A percentile compares a stretch with the other conserved stretches of the same genome.
phyloP scores from a whole-genome alignment of 73 alveolate genomes.

The Paramecium sonneborni region DNA sequence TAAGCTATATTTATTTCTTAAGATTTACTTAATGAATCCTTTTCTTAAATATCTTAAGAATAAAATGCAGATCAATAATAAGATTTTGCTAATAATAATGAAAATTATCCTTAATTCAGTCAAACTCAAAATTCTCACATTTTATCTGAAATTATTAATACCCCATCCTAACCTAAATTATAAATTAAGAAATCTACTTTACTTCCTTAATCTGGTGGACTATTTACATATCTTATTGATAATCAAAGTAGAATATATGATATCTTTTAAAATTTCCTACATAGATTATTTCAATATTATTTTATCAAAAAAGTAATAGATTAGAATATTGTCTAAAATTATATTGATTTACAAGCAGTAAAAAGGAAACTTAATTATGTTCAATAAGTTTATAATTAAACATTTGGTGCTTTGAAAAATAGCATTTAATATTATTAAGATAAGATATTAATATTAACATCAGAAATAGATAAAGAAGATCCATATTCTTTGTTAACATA shows the following conservation, averaged over 20 bases:
- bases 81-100: not conserved
- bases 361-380: not conserved
- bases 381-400: not conserved
- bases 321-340: not conserved
- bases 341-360: not conserved
- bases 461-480: slow-evolving; percentile 29
- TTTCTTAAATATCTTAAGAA: slow-evolving; percentile 2
- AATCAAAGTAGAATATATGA: slow-evolving; percentile 9
- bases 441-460: not conserved
- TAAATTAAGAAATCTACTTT: not conserved
- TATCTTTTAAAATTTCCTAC: slow-evolving; percentile 17
- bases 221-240: slow-evolving; percentile 9
- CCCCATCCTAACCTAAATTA: slow-evolving; percentile 39
- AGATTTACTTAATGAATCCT: slow-evolving; percentile 24
- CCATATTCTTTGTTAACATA: slow-evolving; percentile 16
- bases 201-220: slow-evolving; percentile 2
- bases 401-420: slow-evolving; percentile 29
- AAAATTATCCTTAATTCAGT: not conserved
- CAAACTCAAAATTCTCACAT: not conserved
- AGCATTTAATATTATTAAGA: not conserved
- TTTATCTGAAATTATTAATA: not conserved
- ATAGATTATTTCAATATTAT: slow-evolving; percentile 4
- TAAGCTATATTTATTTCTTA: slow-evolving; percentile 7
- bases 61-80: not conserved
- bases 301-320: not conserved